Evolutionary conservation across 352 stramenopile species (phyloP).

Genomic region (Globisporangium orthogonon): DNA sequence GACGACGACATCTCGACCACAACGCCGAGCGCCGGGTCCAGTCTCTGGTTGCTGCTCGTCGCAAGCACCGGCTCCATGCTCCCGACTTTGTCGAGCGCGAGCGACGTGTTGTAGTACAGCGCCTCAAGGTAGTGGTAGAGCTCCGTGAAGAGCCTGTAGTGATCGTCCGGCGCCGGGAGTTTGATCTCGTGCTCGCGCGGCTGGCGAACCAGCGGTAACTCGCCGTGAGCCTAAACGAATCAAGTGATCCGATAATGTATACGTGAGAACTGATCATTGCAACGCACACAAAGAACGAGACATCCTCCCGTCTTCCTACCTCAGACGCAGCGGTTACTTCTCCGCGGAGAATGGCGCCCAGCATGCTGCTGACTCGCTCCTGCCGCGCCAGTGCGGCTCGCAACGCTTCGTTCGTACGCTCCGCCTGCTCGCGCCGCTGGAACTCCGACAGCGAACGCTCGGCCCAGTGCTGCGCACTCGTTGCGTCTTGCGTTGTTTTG

Average conservation of each 20-base stretch:
- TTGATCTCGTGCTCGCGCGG: not conserved
- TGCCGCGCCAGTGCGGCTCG: not conserved
- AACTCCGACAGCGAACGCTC: not conserved
- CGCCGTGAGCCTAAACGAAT: too few relatives aligned
- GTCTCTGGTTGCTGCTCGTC: not conserved
- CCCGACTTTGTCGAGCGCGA: not conserved
- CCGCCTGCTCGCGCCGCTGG: not conserved
- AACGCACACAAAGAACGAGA: not conserved
- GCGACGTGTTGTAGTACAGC: not conserved
- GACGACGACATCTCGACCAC: constrained; percentile 1
- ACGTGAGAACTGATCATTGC: not conserved
- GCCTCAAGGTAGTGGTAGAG: constrained; percentile 1
- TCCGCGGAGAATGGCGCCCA: not conserved
- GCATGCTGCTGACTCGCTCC: not conserved
- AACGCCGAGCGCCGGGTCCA: not conserved
- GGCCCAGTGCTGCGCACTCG: not conserved
- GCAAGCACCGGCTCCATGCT: not conserved
- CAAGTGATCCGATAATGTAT: too few relatives aligned
- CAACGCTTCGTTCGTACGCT: not conserved
- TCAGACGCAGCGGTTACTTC: not conserved
- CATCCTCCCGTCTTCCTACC: not conserved
- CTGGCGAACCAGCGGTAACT: too few relatives aligned
- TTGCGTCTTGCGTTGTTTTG: not conserved
- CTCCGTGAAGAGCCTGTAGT: constrained; percentile 1
- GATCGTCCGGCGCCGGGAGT: not conserved